Evolutionary conservation across 2,329 filamentous ascomycete species (phyloP).

Genomic region (Aspergillus latus): DNA sequence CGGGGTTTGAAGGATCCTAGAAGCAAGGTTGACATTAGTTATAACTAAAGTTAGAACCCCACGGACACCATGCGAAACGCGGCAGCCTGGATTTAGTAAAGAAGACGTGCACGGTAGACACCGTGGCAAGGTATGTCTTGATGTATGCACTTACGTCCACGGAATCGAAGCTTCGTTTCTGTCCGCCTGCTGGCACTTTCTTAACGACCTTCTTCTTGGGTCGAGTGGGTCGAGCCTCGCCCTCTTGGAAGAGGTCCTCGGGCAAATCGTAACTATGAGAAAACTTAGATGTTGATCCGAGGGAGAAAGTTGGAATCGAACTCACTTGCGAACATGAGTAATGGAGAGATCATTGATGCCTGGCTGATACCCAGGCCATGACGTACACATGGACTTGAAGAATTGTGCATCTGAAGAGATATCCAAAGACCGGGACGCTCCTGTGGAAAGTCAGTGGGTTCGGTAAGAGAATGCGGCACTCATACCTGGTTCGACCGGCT

Average conservation of each 20-base stretch:
- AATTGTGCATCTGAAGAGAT: slow-evolving; percentile 74
- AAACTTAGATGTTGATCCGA: slow-evolving; percentile 16
- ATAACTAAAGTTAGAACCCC: slow-evolving; percentile 26
- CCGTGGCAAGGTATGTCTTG: slow-evolving; percentile 25
- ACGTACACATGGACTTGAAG: slow-evolving; percentile 79
- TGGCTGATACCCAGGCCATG: slow-evolving; percentile 72
- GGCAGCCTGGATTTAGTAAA: slow-evolving; percentile 22
- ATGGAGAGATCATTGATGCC: slow-evolving; percentile 78
- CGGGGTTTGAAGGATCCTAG: slow-evolving; percentile 31
- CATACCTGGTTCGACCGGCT: slow-evolving; percentile 70
- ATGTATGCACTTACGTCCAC: slow-evolving; percentile 44
- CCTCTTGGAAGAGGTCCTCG: slow-evolving; percentile 79
- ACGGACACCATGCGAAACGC: slow-evolving; percentile 20
- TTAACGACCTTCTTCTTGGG: slow-evolving; percentile 55
- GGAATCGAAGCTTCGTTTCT: slow-evolving; percentile 42
- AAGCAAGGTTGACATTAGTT: slow-evolving; percentile 33
- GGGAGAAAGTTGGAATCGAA: too few relatives aligned
- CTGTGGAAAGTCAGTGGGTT: slow-evolving; percentile 36
- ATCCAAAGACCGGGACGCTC: slow-evolving; percentile 51
- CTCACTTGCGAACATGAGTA: slow-evolving; percentile 82
- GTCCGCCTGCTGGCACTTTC: slow-evolving; percentile 34
- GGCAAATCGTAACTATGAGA: slow-evolving; percentile 78
- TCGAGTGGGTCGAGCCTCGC: slow-evolving; percentile 68
- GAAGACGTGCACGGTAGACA: slow-evolving; percentile 15
- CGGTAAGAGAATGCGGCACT: slow-evolving; percentile 20